Evolutionary conservation across 169 alveolate species (phyloP).

Genomic region (Pseudocohnilembus persalinus): DNA sequence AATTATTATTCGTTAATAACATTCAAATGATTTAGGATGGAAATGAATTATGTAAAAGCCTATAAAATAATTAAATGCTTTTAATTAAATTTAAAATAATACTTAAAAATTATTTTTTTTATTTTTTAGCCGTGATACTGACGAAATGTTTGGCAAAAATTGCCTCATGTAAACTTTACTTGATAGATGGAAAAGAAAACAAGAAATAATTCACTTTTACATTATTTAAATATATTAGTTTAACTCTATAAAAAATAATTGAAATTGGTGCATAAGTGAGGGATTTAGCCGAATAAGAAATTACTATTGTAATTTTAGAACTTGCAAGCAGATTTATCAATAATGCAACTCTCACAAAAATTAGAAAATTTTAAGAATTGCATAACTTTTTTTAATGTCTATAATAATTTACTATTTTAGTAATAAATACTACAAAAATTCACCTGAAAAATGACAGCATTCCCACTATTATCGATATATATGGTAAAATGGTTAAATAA

Average conservation of each 20-base stretch:
- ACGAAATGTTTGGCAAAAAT: not conserved
- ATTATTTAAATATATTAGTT: too few species aligned
- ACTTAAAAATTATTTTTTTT: too few species aligned
- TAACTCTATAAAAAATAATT: not conserved
- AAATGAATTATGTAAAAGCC: not conserved
- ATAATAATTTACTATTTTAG: not conserved
- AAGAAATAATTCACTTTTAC: too few species aligned
- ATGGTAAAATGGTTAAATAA: not conserved
- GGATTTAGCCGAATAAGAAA: not conserved
- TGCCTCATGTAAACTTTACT: not conserved
- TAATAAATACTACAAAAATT: not conserved
- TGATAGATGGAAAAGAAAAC: not conserved
- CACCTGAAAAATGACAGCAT: not conserved
- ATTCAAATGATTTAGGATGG: too few species aligned
- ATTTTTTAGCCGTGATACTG: not conserved
- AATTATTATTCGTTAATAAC: too few species aligned
- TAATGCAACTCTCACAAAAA: not conserved
- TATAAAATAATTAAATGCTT: too few species aligned
- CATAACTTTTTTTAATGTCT: too few species aligned
- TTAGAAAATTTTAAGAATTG: not conserved
- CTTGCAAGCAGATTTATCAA: not conserved
- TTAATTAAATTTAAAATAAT: too few species aligned
- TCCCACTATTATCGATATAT: not conserved
- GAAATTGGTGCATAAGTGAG: too few species aligned
- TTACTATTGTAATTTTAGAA: not conserved